Evolutionary conservation across 176 grass and related monocot species (phyloP), one percentile per base, ranked within the genome.

Genomic region (Carex cristatella): DNA sequence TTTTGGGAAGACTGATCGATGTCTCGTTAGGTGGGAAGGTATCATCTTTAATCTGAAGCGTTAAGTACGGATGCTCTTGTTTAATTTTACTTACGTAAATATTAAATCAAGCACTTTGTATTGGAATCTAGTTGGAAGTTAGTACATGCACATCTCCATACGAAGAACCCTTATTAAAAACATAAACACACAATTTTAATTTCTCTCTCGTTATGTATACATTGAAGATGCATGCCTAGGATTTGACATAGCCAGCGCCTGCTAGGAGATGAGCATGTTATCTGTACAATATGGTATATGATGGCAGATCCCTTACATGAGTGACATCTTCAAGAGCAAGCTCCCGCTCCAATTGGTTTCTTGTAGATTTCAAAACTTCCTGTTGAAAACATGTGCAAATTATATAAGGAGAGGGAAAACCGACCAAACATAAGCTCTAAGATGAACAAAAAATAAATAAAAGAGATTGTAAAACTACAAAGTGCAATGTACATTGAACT

Each of bases 331-430:
- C 95, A 65, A 95, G 74, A 27, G 83, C 83, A 31, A 98, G 81
- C 80, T 98, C 95, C 1, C 91, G 91, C 83, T 95, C 95, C 75
- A 95, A 62, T 53, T 98, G 95, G 69, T 60, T 89, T 89, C 88
- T 98, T 18, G 93, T 94, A 33, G 93, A 91, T 80, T 95, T 98
- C 89, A 98, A 48, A 31, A 98, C 95, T 40, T 98, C 95, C 95
- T 98, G 87, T 30, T 79, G 30, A 57, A 48, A 81, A 9, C 10
- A 90, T 66, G 15, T 51, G 23, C 15, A 70, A n/a, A 70, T 42
- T 3, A n/a, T 42, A 9, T 9, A 44, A 70, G 37, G 67, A 0
- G 53, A 53, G 23, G 31, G 1, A 23, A 74, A 61, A 61, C 23
- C 72, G 59, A 55, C 37, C 71, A 67, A 65, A 55, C 78, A 65